Evolutionary conservation across 2,329 filamentous ascomycete species (phyloP), one percentile per base, ranked within the genome.

Genomic region (Graphium sp.): DNA sequence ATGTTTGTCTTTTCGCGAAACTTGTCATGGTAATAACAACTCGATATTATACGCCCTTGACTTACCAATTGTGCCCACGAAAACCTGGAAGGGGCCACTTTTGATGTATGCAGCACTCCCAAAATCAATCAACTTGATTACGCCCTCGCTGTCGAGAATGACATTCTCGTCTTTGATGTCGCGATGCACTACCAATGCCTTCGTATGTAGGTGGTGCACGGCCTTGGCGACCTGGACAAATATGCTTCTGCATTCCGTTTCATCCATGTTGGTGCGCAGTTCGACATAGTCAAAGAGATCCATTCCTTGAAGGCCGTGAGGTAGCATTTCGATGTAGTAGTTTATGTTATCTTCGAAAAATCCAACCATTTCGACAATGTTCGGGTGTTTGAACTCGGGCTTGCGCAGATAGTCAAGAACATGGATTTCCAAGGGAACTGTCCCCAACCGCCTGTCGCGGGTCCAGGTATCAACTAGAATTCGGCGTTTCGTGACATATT

Each of bases 151-250:
- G 45, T 98, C 89, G 11, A 98, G 61, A 31, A 98, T 80, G 18
- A 98, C 82, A 41, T 98, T 98, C 55, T 98, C 89, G 43, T 98
- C 89, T 50, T 98, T 98, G 64, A 98, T 95, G 45, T 98, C 89
- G 20, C 89, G 77, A 52, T 98, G 89, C 8, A 98, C 89, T 7
- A 98, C 87, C 28, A 79, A 63, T 1, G 87, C 87, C 48, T 80
- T 87, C 30, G 72, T 84, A 46, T 98, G 89, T 23, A 98, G 58
- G 54, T 95, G 89, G 39, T 91, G 77, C 26, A 98, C 66, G 6
- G 89, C 89, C 43, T 75, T 69, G 7, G 82, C 84, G 8, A 95
- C 87, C 51, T 98, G 89, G 16, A 80, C 70, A 49, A 98, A 98
- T 35, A 98, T 98, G 53, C 81, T 92, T 30, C 83, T 72, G 47